phyloP scores from a whole-genome alignment of 1,284 basidiomycete genomes.

The Golubevia sp. region DNA sequence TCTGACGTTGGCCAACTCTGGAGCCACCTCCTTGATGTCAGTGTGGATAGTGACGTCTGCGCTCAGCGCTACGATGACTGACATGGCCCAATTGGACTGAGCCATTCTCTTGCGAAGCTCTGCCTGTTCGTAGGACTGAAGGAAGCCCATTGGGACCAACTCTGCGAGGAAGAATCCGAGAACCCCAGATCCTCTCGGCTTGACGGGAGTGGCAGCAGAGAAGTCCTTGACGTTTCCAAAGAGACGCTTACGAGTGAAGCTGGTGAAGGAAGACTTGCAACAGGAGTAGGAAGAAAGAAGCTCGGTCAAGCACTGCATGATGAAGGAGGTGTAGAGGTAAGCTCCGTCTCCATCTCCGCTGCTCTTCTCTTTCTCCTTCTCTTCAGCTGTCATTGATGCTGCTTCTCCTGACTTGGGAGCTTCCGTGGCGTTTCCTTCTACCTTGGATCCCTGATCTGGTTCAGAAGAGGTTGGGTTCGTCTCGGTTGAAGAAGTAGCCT shows the following conservation, averaged over 20 bases:
- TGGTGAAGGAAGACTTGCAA: slow-evolving; percentile 86
- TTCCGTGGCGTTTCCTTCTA: background rate
- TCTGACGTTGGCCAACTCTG: slow-evolving; percentile 77
- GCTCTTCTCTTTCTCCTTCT: slow-evolving; percentile 20
- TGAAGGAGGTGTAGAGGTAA: slow-evolving; percentile 78
- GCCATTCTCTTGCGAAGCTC: slow-evolving; percentile 58
- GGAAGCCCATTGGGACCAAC: slow-evolving; percentile 56
- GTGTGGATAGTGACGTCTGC: slow-evolving; percentile 73
- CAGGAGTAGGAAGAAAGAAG: slow-evolving; percentile 88
- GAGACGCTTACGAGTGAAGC: slow-evolving; percentile 72
- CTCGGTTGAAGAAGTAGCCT: slow-evolving; percentile 1
- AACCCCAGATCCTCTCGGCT: slow-evolving; percentile 15
- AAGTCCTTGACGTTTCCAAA: too few relatives aligned
- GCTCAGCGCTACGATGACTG: slow-evolving; percentile 86
- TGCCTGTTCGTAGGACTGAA: slow-evolving; percentile 35
- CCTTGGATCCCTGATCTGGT: background rate
- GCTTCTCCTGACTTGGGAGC: slow-evolving; percentile 1
- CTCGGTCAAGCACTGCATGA: slow-evolving; percentile 91
- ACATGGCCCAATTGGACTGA: slow-evolving; percentile 76
- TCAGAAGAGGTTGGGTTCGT: background rate
- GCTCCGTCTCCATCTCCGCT: background rate
- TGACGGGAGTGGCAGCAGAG: slow-evolving; percentile 2
- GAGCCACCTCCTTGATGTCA: slow-evolving; percentile 74
- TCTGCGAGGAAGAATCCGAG: slow-evolving; percentile 47
- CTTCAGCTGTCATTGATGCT: background rate